These are phyloP conservation scores for Candida anglica DNA, from an alignment of 805 yeast species.

Conservation along the genomic window DNA sequence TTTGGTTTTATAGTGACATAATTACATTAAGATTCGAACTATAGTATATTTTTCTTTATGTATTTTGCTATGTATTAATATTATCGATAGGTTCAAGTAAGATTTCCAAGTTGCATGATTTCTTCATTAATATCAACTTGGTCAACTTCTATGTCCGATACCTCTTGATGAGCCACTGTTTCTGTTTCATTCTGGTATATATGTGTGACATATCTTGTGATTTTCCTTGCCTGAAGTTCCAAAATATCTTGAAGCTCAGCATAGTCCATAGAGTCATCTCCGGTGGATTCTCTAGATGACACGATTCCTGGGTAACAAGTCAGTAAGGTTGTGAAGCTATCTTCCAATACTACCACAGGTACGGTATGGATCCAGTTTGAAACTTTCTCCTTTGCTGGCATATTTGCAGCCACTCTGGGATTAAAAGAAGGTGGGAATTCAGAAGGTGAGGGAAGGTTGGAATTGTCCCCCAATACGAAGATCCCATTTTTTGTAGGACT, in stretches of 20 bases:
- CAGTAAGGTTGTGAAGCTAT: conserved; percentile 20
- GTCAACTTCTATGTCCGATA: no score
- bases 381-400: conserved; percentile 67
- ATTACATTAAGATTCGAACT: no score
- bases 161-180: no score
- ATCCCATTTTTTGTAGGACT: conserved; percentile 7
- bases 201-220: conserved; percentile 43
- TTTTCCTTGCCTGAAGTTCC: conserved; percentile 50
- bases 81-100: no score
- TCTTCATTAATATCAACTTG: no score
- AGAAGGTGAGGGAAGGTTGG: background rate
- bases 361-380: conserved; percentile 57
- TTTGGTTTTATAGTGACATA: conserved; percentile 30
- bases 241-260: conserved; percentile 43
- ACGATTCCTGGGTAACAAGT: conserved; percentile 50
- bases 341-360: conserved; percentile 34
- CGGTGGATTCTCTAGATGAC: conserved; percentile 17
- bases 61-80: no score
- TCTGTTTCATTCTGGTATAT: conserved; percentile 33
- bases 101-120: no score
- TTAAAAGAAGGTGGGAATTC: conserved; percentile 48
- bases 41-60: no score
- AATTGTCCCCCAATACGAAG: conserved; percentile 3
- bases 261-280: conserved; percentile 8
- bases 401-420: conserved; percentile 59